phyloP scores from a whole-genome alignment of 176 grass and related monocot genomes.

The Paspalum notatum region DNA sequence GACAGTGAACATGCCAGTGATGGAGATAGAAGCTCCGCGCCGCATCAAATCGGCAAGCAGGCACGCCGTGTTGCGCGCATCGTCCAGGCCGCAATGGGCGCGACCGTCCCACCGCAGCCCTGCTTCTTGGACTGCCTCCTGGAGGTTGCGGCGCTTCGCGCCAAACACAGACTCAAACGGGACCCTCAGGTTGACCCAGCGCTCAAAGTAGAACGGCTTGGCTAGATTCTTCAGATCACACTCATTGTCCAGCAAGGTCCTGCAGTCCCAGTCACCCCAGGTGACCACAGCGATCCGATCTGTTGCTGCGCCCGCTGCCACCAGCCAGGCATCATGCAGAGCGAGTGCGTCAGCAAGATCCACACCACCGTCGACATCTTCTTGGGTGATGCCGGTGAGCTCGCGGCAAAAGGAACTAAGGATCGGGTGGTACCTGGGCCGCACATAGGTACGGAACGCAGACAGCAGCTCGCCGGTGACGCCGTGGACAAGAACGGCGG shows the following conservation, averaged over 20 bases:
- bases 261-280: constrained; percentile 40
- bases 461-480: constrained; percentile 50
- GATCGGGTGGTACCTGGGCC: constrained; percentile 50
- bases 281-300: constrained; percentile 38
- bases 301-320: neutral
- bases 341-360: constrained; percentile 51
- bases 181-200: constrained; percentile 66
- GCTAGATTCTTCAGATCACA: constrained; percentile 54
- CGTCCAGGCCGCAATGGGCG: no score
- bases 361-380: constrained; percentile 59
- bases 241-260: constrained; percentile 54
- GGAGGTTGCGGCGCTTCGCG: no score
- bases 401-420: constrained; percentile 63
- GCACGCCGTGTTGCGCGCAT: constrained; percentile 50
- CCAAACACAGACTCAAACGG: constrained; percentile 33
- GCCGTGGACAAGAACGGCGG: neutral
- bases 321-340: constrained; percentile 64
- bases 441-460: constrained; percentile 64
- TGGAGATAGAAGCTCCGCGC: constrained; percentile 43
- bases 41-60: constrained; percentile 53
- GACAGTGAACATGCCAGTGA: constrained; percentile 30
- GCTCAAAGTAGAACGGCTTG: constrained; percentile 63
- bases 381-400: constrained; percentile 64
- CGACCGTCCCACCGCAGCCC: no score
- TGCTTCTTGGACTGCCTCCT: no score